A percentile compares a stretch with the other conserved stretches of the same genome.
phyloP scores from a whole-genome alignment of 1,139 yeast genomes.

The Geotrichum europaeum region DNA sequence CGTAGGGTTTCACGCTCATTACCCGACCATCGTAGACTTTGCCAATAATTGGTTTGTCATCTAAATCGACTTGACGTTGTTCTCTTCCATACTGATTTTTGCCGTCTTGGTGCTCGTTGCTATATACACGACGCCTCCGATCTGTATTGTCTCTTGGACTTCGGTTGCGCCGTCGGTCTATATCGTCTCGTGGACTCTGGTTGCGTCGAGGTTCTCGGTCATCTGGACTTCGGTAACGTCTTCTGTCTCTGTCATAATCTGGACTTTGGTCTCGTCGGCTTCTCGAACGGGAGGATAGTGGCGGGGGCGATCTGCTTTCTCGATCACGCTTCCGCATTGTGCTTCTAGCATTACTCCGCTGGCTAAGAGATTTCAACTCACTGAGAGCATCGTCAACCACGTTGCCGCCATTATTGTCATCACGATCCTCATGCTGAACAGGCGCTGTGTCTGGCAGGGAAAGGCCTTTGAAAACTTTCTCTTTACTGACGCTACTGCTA shows the following conservation, averaged over 20 bases:
- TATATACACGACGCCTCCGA: background rate
- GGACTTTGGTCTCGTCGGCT: slow-evolving; percentile 3
- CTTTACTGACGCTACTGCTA: slow-evolving; percentile 11
- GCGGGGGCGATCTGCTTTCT: slow-evolving; percentile 2
- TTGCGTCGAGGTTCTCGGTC: background rate
- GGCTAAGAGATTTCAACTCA: slow-evolving; percentile 6
- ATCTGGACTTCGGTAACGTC: background rate
- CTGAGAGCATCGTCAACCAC: slow-evolving; percentile 14
- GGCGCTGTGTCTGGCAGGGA: slow-evolving; percentile 23
- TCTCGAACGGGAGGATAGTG: background rate
- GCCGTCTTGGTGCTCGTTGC: slow-evolving; percentile 14
- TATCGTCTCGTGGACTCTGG: background rate
- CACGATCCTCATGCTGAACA: background rate
- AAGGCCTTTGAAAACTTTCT: slow-evolving; percentile 20
- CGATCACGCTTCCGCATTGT: background rate
- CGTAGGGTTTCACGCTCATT: slow-evolving; percentile 56
- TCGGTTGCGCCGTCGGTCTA: slow-evolving; percentile 5
- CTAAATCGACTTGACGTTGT: slow-evolving; percentile 21
- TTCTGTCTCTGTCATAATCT: background rate
- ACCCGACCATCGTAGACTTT: slow-evolving; percentile 57
- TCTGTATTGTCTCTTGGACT: background rate
- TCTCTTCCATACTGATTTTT: slow-evolving; percentile 17
- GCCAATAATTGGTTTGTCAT: slow-evolving; percentile 38
- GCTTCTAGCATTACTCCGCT: background rate
- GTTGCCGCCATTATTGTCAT: background rate